Base-by-base conservation (phyloP, 1,284 basidiomycete species). In the Phlebopus sp. region DNA sequence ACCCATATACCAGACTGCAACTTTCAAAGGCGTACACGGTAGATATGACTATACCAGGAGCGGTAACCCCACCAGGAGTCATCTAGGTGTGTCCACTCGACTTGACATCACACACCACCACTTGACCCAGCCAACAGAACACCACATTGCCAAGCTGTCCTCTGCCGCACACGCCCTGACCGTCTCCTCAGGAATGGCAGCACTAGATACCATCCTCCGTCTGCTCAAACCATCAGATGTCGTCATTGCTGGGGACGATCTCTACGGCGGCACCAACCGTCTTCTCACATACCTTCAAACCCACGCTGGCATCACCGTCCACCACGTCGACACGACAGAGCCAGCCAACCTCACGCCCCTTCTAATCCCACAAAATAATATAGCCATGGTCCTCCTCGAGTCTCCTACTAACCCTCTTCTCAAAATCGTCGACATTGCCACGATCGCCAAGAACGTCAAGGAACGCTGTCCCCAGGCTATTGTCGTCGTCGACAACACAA, bases 231-330 rank as follows among this genome's bases (percentile, higher is more conserved):
- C 96, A 1, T 92, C 92, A 18, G 90, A 95, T 69, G 90, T 94
- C 63, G 83, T 99, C 55, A 88, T 99, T 57, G 95, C 97, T 2
- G 96, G 96, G 34, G 92, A 98, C 68, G 97, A 99, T 68, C 74
- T 99, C 36, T 99, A 99, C 69, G 97, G 97, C 35, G 97, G 97
- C 17, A 97, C 97, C 18, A 96, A 99, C 70, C 89, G 97, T 42
- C 81, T 99, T 8, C 81, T 99, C 49, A 84, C 82, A n/a, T 97
- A 96, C 70, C 81, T 98, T 52, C 84, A 84, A 56, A 82, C 82
- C 2, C 89, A 98, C 69, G 87, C 86, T 57, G 92, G 92, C 37
- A 90, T 98, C 57, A 81, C 81, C 25, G 92, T 97, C 23, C 86
- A 93, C 66, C 95, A 99, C 68, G 86, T 97, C 59, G 94, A 99